phyloP scores from a whole-genome alignment of 2,329 filamentous ascomycete genomes.

The Didymella pinodella region DNA sequence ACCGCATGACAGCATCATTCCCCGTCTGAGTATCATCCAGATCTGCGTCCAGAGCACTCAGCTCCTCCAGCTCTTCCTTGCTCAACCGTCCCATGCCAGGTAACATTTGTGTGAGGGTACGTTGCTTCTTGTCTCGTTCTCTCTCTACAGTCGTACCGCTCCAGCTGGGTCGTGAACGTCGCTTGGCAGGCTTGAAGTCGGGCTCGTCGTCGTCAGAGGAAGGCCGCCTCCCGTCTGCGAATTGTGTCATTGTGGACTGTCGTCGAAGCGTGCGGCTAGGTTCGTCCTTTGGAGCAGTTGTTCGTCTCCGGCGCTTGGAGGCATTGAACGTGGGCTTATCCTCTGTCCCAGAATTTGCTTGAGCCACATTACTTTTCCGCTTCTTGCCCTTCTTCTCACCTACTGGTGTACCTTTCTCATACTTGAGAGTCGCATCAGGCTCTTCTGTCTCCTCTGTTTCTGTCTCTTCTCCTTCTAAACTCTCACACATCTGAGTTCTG shows the following conservation, averaged over 20 bases:
- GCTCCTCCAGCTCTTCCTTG: constrained; percentile 17
- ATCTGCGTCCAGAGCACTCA: constrained; percentile 29
- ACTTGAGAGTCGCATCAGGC: not conserved
- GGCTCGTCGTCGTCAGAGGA: constrained; percentile 31
- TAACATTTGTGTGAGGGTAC: constrained; percentile 49
- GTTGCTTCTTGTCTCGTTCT: constrained; percentile 35
- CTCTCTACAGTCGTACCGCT: constrained; percentile 24
- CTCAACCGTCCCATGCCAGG: constrained; percentile 33
- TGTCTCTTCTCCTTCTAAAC: constrained; percentile 14
- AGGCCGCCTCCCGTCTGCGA: constrained; percentile 38
- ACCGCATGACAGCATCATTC: constrained; percentile 25
- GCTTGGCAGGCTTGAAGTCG: constrained; percentile 35
- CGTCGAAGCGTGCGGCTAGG: constrained; percentile 30
- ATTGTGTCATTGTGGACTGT: constrained; percentile 50
- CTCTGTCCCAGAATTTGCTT: constrained; percentile 16
- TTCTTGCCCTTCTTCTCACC: constrained; percentile 28
- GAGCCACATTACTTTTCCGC: constrained; percentile 22
- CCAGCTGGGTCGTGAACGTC: constrained; percentile 32
- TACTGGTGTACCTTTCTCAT: not conserved
- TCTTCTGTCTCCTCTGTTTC: not conserved
- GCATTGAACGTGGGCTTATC: constrained; percentile 13
- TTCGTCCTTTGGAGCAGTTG: constrained; percentile 12
- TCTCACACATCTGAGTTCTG: constrained; percentile 1
- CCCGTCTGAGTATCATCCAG: constrained; percentile 23
- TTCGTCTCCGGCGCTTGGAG: constrained; percentile 34